Evolutionary conservation across 2,329 filamentous ascomycete genomes (phyloP), one percentile per base, ranked within the genome.

Genomic region (Diplodia corticola): DNA sequence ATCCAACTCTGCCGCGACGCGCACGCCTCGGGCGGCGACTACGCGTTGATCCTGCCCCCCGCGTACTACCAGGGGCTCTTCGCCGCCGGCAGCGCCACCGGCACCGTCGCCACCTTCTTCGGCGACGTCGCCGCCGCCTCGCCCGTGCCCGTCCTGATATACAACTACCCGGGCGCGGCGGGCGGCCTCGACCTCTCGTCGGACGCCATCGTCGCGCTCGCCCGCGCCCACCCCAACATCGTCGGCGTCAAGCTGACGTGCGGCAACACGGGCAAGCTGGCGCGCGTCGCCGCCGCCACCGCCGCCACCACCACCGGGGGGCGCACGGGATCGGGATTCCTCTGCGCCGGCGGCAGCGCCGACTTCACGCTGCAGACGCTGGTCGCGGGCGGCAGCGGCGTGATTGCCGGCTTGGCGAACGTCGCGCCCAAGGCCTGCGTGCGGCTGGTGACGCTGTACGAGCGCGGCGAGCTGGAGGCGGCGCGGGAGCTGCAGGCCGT

Each of bases 291-390:
- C 12, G 84, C 86, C 22, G 84, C 83, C 28, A 85, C 84, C 0
- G 73, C 72, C 53, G 76, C 78, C 13, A 75, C 71, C 0, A 78
- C 77, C 2, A 70, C 75, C 9, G 75, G 71, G 7, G 74, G 76
- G n/a, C n/a, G n/a, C 40, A 71, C 75, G 20, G 78, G 77, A n/a
- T 79, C 76, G 76, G 84, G 79, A 15, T 92, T 92, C 80, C 83
- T 90, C 74, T 89, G 89, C 67, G 86, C 90, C 71, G 90, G 89
- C 49, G 90, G 91, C 65, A 89, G 87, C 57, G 89, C 89, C 63
- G 90, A 93, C 78, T 92, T 92, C 76, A 89, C 87, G 13, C 78
- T 92, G 13, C 90, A 91, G 75, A 88, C 88, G 0, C 77, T 91
- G 46, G 82, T 90, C 50, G 89, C 87, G 4, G 90, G 90, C 26